phyloP scores from a whole-genome alignment of 306 rosid species.

The Lathyrus oleraceus region DNA sequence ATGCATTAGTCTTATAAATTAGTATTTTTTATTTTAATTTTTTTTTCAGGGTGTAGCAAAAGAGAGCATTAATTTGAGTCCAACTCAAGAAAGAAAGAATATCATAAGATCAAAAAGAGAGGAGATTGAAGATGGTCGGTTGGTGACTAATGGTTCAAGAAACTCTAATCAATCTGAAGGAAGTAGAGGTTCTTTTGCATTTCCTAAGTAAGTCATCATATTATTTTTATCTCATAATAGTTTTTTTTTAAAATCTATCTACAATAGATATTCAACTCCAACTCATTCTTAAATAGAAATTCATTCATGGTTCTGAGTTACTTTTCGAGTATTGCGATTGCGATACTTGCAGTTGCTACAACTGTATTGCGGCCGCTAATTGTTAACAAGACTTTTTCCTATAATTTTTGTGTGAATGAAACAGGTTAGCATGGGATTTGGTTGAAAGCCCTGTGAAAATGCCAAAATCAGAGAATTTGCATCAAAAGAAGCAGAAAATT shows the following conservation, averaged over 20 bases:
- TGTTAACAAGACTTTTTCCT: too few species aligned
- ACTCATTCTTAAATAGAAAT: neutral
- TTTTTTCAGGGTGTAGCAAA: constrained; percentile 40
- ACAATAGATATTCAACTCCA: neutral
- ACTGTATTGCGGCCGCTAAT: too few species aligned
- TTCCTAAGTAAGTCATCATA: constrained; percentile 61
- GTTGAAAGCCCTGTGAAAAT: constrained; percentile 61
- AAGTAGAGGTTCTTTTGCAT: constrained; percentile 65
- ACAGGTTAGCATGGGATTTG: constrained; percentile 69
- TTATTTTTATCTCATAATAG: neutral
- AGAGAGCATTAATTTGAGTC: constrained; percentile 25
- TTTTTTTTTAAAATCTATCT: neutral
- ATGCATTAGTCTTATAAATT: neutral
- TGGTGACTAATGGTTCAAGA: constrained; percentile 42
- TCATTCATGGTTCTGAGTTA: too few species aligned
- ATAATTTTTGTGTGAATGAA: neutral
- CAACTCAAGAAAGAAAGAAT: constrained; percentile 12
- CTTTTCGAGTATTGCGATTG: too few species aligned
- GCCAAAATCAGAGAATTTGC: constrained; percentile 57
- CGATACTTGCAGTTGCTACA: too few species aligned
- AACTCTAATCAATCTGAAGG: constrained; percentile 53
- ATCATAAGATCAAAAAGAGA: constrained; percentile 15
- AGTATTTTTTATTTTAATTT: neutral
- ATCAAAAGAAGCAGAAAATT: constrained; percentile 44
- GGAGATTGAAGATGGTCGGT: constrained; percentile 30